Conservation (phyloP, 2,329 filamentous ascomycete species). For the Lithohypha guttulata region DNA sequence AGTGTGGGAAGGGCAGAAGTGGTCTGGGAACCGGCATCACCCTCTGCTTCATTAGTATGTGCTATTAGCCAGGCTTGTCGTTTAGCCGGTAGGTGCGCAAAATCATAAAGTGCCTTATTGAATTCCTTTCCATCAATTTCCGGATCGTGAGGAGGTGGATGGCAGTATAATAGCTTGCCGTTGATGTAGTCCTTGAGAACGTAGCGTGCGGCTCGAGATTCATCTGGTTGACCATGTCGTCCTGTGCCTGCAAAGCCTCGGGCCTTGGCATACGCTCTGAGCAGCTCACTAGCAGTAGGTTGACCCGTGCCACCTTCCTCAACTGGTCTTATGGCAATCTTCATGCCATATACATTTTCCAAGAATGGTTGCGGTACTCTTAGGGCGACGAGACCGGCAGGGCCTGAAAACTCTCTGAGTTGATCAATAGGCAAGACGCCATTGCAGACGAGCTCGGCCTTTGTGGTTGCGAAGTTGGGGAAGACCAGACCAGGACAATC, state of each 20-base stretch:
- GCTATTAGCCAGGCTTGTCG: conserved; percentile 53
- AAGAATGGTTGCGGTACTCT: conserved; percentile 81
- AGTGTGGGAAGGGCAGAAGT: conserved; percentile 21
- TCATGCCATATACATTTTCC: conserved; percentile 88
- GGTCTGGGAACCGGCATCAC: conserved; percentile 28
- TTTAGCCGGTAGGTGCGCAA: conserved; percentile 69
- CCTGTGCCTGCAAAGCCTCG: conserved; percentile 85
- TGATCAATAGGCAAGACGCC: conserved; percentile 95
- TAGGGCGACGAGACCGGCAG: conserved; percentile 68
- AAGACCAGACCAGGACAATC: conserved; percentile 98
- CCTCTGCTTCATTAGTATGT: conserved; percentile 35
- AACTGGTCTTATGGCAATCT: conserved; percentile 64
- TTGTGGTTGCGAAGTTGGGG: conserved; percentile 93
- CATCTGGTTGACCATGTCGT: conserved; percentile 71
- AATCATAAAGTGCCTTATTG: conserved; percentile 81
- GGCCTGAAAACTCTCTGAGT: conserved; percentile 82
- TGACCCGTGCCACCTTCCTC: conserved; percentile 89
- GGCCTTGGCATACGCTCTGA: conserved; percentile 76
- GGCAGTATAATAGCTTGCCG: conserved; percentile 85
- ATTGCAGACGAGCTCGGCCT: conserved; percentile 90
- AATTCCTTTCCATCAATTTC: conserved; percentile 62
- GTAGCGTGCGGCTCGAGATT: conserved; percentile 79
- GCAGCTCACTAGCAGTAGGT: conserved; percentile 73
- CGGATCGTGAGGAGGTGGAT: conserved; percentile 63
- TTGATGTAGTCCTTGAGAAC: conserved; percentile 96